Evolutionary conservation across 768 basidiomycete genomes (phyloP), one percentile per base, ranked within the genome.

Genomic region (Mycena capillaripes): DNA sequence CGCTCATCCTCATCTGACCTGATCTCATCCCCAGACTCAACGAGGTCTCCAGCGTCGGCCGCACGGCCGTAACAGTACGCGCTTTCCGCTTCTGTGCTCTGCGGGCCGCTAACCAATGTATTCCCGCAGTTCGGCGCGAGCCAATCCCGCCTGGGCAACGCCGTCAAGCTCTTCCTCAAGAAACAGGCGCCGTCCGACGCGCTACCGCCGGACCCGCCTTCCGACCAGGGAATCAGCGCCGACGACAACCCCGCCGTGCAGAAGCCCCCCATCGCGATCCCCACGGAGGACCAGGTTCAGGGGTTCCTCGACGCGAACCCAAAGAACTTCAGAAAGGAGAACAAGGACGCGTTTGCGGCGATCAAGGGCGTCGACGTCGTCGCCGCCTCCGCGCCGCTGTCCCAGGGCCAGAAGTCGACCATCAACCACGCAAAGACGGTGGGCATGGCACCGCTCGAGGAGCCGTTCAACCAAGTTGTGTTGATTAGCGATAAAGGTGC

Each of bases 171-270:
- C 4, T 55, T 55, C 53, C 19, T 55, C 17, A 55, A 48, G 46
- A 48, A 55, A 19, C 53, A 55, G 12, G 16, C 21, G 12, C 17
- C 40, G 17, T 29, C 59, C 10, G n/a, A 29, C 6, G 42, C 59
- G 9, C 4, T 27, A 7, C 40, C 59, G 2, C 14, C 59, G 4
- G 59, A 60, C 59, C 59, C 59, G 4, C 59, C 59, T 19, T 14
- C 42, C 10, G 59, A 60, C 59, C 27, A 60, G 8, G 34, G 42
- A 3, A 60, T 60, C 59, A 30, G 59, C 59, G 21, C 4, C 1
- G 59, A 60, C 59, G 59, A 60, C 59, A 60, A 44, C 40, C 59
- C 59, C 8, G 59, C 59, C n/a, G 23, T 4, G 4, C 10, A 16
- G 27, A 27, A 25, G 4, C 59, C 59, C 34, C 21, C 9, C 1